Base-by-base conservation (phyloP, 1,139 yeast species). In the Yamadazyma atlantica region DNA sequence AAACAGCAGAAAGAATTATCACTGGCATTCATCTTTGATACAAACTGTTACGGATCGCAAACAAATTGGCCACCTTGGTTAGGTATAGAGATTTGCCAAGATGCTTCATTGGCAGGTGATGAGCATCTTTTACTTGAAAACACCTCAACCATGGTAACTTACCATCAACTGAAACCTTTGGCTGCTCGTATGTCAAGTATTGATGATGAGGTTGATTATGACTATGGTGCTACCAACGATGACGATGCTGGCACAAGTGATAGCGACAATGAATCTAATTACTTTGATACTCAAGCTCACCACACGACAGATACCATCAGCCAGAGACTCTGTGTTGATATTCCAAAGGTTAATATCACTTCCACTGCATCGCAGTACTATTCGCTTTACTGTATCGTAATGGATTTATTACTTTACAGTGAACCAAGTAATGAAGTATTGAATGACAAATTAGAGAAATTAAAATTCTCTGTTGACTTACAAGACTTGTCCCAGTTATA, bases 31-130 rank as follows among this genome's bases (percentile, higher is more conserved):
- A 49, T 64, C 10, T 51, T 64, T 28, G 64, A 60, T 26, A 50
- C 54, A 25, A 37, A 46, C 7, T 54, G 64, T 6, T 70, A 71
- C 50, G 76, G 76, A 1, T 58, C 73, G 0, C 53, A 50, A 15
- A 48, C 58, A 3, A 58, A 51, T 34, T 72, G 78, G 78, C 77
- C 74, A 10, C 75, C 78, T 0, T 72, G 75, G 72, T 47, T 72
- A 24, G 77, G 75, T 1, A 51, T 63, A 29, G 77, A 71, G 45
- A 60, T 70, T 11, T 66, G 75, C 43, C 59, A 58, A 38, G 58
- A 65, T 40, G 66, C 69, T 3, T 37, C 47, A 3, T 53, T 69
- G 48, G 72, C 73, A 0, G 72, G 69, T 2, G 49, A 50, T n/a
- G 60, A 61, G 21, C 60, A 62, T 33, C 47, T 70, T 9, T 53